Percentiles rank a stretch among this genome's conserved stretches.
phyloP scores from a whole-genome alignment of 805 yeast species.

The Cyberlindnera americana region DNA sequence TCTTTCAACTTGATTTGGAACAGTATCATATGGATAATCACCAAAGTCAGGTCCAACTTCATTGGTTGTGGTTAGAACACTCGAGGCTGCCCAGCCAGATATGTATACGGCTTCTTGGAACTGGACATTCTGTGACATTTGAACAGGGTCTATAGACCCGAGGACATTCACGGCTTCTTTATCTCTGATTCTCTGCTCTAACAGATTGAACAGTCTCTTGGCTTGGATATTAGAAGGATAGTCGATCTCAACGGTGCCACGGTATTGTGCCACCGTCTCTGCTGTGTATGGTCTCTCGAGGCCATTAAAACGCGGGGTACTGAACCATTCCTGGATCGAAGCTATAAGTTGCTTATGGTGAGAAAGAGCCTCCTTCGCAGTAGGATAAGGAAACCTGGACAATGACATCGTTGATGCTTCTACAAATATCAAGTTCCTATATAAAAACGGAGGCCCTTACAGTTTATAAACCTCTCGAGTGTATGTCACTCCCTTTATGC shows the following conservation, averaged over 20 bases:
- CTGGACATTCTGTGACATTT: conserved; percentile 51
- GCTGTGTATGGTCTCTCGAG: conserved; percentile 52
- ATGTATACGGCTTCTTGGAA: conserved; percentile 52
- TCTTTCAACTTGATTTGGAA: conserved; percentile 63
- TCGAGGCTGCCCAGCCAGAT: conserved; percentile 62
- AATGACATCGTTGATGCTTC: conserved; percentile 7
- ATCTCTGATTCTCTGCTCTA: conserved; percentile 38
- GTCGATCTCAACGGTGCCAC: conserved; percentile 43
- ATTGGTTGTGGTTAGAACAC: conserved; percentile 54
- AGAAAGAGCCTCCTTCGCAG: conserved; percentile 14
- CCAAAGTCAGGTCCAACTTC: conserved; percentile 67
- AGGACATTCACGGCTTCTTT: conserved; percentile 51
- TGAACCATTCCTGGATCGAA: conserved; percentile 48
- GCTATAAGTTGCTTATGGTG: conserved; percentile 29
- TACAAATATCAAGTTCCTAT: too few relatives aligned
- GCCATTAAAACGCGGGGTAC: conserved; percentile 41
- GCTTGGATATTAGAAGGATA: conserved; percentile 53
- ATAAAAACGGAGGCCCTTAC: not conserved
- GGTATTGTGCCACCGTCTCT: conserved; percentile 45
- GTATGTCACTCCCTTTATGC: not conserved
- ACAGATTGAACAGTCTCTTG: conserved; percentile 43
- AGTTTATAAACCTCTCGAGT: too few relatives aligned
- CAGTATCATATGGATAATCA: conserved; percentile 66
- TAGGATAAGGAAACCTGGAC: conserved; percentile 24
- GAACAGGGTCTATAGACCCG: conserved; percentile 62